Percentiles rank a stretch among this genome's conserved stretches.
Conservation (phyloP, 2,329 filamentous ascomycete species). For the Colletotrichum somersetense region DNA sequence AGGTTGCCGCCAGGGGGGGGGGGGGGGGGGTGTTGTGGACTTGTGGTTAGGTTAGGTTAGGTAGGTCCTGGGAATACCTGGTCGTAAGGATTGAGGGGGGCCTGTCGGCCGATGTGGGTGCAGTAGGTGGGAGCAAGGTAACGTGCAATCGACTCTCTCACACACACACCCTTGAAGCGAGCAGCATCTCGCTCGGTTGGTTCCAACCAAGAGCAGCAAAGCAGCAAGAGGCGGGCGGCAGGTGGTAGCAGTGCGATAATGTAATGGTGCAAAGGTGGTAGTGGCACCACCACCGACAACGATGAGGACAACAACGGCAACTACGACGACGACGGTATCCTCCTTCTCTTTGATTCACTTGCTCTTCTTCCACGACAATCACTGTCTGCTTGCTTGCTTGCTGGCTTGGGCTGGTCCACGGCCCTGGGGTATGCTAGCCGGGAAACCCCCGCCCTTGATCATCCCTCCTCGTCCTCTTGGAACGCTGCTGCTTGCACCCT, state of each 20-base stretch:
- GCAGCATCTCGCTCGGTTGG: constrained; percentile 4
- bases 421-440: constrained; percentile 10
- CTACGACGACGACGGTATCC: neutral
- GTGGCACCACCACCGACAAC: neutral
- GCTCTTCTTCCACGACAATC: neutral
- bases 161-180: constrained; percentile 25
- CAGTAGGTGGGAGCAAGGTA: constrained; percentile 16
- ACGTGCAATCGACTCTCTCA: constrained; percentile 13
- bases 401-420: constrained; percentile 1
- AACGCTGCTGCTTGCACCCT: constrained; percentile 21
- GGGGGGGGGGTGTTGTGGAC: constrained; percentile 9
- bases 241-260: neutral
- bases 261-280: neutral
- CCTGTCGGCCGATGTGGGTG: constrained; percentile 30
- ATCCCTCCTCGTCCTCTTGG: constrained; percentile 27
- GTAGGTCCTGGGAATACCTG: constrained; percentile 29
- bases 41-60: neutral
- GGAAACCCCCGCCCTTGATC: constrained; percentile 2
- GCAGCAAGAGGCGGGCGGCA: constrained; percentile 19
- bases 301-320: too few relatives aligned
- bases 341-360: neutral
- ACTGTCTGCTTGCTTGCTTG: too few relatives aligned
- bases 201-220: neutral
- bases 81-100: constrained; percentile 29
- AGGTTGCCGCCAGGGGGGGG: constrained; percentile 27